These are phyloP conservation scores for Suhomyces yuchorum DNA, from an alignment of 1,139 yeast species.

Conservation along the genomic window DNA sequence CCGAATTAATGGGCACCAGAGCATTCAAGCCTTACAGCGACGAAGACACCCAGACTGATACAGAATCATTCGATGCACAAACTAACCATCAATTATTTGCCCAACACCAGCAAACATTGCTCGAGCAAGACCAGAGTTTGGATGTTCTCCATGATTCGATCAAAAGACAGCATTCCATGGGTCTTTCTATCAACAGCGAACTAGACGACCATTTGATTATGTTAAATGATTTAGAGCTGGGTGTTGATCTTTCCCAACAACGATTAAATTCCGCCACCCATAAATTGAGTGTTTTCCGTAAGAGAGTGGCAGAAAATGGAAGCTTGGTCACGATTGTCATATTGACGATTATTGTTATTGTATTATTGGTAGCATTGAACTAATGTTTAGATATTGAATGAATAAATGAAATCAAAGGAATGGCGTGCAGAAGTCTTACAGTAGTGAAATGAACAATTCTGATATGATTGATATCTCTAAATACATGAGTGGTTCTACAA, in stretches of 20 bases:
- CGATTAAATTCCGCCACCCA: constrained; percentile 57
- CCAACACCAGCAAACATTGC: constrained; percentile 65
- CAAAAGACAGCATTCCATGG: constrained; percentile 64
- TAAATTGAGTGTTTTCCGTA: constrained; percentile 56
- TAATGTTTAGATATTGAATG: constrained; percentile 19
- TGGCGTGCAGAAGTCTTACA: too few relatives aligned
- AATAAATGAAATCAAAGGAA: neutral
- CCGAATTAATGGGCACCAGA: constrained; percentile 22
- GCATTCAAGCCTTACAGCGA: constrained; percentile 21
- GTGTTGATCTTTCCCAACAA: constrained; percentile 57
- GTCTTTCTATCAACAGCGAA: constrained; percentile 65
- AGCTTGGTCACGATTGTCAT: constrained; percentile 70
- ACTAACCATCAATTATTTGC: constrained; percentile 59
- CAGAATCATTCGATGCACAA: constrained; percentile 29
- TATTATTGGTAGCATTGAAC: constrained; percentile 61
- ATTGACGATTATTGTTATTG: constrained; percentile 57
- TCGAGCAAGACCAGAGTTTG: constrained; percentile 65
- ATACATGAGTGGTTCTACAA: neutral
- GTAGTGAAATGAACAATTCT: neutral
- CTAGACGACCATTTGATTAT: constrained; percentile 68
- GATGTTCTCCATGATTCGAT: constrained; percentile 62
- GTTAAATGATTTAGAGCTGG: constrained; percentile 68
- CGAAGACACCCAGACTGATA: constrained; percentile 17
- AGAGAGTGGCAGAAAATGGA: constrained; percentile 66
- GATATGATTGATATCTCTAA: neutral